Base-by-base conservation (phyloP, 768 basidiomycete genomes). In the Russula sp. region DNA sequence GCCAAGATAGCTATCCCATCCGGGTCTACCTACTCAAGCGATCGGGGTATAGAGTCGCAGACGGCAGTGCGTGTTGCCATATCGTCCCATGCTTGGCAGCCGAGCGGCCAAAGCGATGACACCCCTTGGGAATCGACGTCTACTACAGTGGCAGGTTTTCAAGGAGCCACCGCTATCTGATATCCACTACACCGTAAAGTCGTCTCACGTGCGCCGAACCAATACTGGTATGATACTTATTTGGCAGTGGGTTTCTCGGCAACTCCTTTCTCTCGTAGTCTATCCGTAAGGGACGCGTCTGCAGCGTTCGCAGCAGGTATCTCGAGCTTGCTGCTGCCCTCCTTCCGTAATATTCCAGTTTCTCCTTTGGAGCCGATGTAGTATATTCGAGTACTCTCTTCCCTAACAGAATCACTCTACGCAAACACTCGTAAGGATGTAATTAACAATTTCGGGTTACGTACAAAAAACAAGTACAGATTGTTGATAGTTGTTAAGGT, bases 281-380 rank as follows among this genome's bases (percentile, higher is more conserved):
- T 79, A 67, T 90, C 86, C 10, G 84, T 76, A 10, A 91, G 67
- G 10, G 82, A 73, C 0, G 89, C 86, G 66, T 94, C 92, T 0
- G 88, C 84, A 1, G 89, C 87, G 68, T 90, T 82, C 4, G 86
- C 86, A n/a, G 92, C 89, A 0, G 87, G 88, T 16, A 95, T 82
- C 69, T 85, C 87, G 54, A 88, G 78, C 71, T 82, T 84, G 52
- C 80, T 81, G 40, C 79, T 79, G n/a, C 75, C 80, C 57, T 88
- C 86, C 65, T 81, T 84, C 67, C 79, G 78, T 18, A 74, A 72
- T 18, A 78, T 77, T 57, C 79, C 77, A 53, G 78, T 77, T 66
- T 91, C 88, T 47, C 91, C 92, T 71, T 85, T 88, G 79, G 94
- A 94, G 20, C 91, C 91, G 49, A 94, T 70, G 69, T 86, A 94